Evolutionary conservation across 768 basidiomycete genomes (phyloP).

Genomic region (Favolaschia claudopus): DNA sequence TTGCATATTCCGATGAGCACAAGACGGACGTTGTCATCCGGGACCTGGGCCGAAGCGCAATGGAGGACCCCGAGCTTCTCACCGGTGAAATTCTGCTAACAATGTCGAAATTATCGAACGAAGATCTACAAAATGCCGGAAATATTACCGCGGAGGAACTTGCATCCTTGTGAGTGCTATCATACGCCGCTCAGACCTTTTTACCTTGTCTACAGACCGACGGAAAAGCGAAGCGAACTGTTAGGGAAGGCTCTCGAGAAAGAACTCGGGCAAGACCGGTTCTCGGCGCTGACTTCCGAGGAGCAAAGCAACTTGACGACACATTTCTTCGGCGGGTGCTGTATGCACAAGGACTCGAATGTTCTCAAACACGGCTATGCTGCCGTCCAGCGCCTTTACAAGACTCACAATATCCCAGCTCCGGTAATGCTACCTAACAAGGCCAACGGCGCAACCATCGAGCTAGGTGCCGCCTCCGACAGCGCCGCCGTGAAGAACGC

Average conservation of each 20-base stretch:
- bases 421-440: conserved; percentile 35
- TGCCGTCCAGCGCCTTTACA: conserved; percentile 23
- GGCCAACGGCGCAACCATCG: conserved; percentile 31
- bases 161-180: not conserved
- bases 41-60: conserved; percentile 3
- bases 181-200: not conserved
- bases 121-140: not conserved
- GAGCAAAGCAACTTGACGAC: conserved; percentile 6
- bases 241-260: not conserved
- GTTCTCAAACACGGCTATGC: conserved; percentile 30
- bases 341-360: conserved; percentile 41
- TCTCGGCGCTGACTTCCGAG: not conserved
- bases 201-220: not conserved
- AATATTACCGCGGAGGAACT: not conserved
- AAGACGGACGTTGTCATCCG: conserved; percentile 1
- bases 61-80: not conserved
- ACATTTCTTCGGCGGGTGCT: conserved; percentile 36
- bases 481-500: conserved; percentile 22
- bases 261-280: not conserved
- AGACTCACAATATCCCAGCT: conserved; percentile 4
- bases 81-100: not conserved
- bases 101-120: not conserved
- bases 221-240: not conserved
- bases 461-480: conserved; percentile 6
- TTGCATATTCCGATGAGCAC: not conserved